phyloP scores from a whole-genome alignment of 176 grass and related monocot species.

The Areca catechu region DNA sequence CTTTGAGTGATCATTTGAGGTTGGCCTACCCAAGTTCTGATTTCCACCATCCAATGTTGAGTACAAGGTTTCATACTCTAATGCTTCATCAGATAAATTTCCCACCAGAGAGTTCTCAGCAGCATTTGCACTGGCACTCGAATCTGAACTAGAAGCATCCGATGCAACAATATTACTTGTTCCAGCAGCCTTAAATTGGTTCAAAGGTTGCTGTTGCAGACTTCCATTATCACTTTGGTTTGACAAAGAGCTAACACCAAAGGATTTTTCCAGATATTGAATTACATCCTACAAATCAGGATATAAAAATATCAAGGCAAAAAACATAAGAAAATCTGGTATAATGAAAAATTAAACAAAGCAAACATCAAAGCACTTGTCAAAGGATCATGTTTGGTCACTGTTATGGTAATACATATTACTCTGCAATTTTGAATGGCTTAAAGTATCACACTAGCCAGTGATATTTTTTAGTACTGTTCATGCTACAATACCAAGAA shows the following conservation, averaged over 20 bases:
- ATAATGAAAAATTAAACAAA: background rate
- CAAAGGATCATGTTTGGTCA: too few relatives aligned
- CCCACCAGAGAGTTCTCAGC: constrained; percentile 40
- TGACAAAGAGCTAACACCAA: constrained; percentile 50
- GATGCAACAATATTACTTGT: constrained; percentile 41
- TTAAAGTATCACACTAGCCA: too few relatives aligned
- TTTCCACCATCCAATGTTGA: constrained; percentile 53
- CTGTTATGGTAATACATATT: too few relatives aligned
- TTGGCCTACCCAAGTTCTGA: constrained; percentile 37
- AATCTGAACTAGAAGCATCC: constrained; percentile 39
- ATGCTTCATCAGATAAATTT: constrained; percentile 57
- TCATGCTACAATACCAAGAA: too few relatives aligned
- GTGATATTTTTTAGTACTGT: too few relatives aligned
- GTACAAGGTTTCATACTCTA: constrained; percentile 78
- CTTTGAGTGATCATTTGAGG: constrained; percentile 56
- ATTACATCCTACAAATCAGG: constrained; percentile 64
- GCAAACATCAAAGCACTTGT: too few relatives aligned
- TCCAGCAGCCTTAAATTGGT: constrained; percentile 38
- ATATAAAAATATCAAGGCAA: constrained; percentile 18
- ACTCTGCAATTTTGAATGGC: too few relatives aligned
- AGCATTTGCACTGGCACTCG: constrained; percentile 1
- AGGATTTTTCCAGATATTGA: constrained; percentile 92
- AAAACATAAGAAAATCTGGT: background rate
- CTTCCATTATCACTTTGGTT: constrained; percentile 64
- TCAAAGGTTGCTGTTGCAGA: constrained; percentile 41